Conservation (phyloP, 2,329 filamentous ascomycete genomes). For the Escovopsis sp. region DNA sequence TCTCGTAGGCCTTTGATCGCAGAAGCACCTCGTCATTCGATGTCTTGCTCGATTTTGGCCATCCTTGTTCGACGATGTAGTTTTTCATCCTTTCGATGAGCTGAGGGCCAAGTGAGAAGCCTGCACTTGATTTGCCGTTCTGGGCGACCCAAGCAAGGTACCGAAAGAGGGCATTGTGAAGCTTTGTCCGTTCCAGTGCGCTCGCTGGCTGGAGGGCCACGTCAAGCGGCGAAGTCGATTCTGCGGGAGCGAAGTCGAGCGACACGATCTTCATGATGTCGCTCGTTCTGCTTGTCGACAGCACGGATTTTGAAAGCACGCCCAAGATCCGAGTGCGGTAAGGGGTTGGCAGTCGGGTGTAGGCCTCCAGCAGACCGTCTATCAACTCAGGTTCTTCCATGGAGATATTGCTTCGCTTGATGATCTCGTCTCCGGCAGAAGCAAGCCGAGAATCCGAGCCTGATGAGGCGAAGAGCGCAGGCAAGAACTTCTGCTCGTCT, state of each 20-base stretch:
- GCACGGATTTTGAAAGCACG: slow-evolving; percentile 61
- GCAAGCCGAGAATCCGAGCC: slow-evolving; percentile 70
- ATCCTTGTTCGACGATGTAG: slow-evolving; percentile 70
- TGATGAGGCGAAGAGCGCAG: slow-evolving; percentile 69
- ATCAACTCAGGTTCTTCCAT: slow-evolving; percentile 56
- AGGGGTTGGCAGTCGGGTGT: slow-evolving; percentile 56
- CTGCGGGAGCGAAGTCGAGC: slow-evolving; percentile 39
- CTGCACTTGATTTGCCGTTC: slow-evolving; percentile 43
- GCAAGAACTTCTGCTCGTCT: slow-evolving; percentile 69
- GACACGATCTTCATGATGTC: slow-evolving; percentile 57
- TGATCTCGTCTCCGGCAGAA: slow-evolving; percentile 72
- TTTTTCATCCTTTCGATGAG: slow-evolving; percentile 54
- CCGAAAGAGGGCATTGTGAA: slow-evolving; percentile 69
- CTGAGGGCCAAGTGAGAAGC: slow-evolving; percentile 52
- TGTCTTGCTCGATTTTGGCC: slow-evolving; percentile 52
- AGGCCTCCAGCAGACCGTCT: slow-evolving; percentile 53
- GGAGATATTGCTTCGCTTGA: slow-evolving; percentile 65
- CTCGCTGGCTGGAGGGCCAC: slow-evolving; percentile 25
- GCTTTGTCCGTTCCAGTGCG: slow-evolving; percentile 61
- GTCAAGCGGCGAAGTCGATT: slow-evolving; percentile 1
- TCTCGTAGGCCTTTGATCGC: slow-evolving; percentile 75
- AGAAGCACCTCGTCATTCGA: slow-evolving; percentile 49
- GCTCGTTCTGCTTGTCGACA: slow-evolving; percentile 54
- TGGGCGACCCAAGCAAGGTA: slow-evolving; percentile 80
- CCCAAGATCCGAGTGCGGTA: slow-evolving; percentile 65